These are phyloP conservation scores for Coemansia biformis DNA, from an alignment of 192 early-diverging fungal species.

Conservation along the genomic window DNA sequence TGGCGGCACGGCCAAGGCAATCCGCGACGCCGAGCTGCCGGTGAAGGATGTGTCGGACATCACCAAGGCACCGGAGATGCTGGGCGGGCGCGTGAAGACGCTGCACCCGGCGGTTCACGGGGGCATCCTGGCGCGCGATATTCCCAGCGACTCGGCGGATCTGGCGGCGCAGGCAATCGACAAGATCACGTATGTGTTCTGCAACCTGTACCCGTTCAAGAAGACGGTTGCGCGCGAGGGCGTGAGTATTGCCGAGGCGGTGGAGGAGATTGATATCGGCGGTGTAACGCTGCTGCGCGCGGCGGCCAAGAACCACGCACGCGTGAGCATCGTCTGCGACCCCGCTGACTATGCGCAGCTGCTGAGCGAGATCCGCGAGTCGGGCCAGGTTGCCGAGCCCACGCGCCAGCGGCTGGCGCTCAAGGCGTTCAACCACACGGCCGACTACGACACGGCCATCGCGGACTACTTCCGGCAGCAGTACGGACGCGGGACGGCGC, in stretches of 20 bases:
- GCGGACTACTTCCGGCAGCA: constrained; percentile 91
- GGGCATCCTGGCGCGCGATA: constrained; percentile 89
- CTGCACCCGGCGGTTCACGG: constrained; percentile 98
- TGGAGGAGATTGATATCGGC: constrained; percentile 98
- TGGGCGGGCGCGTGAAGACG: constrained; percentile 98
- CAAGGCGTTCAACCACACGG: constrained; percentile 94
- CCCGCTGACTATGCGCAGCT: constrained; percentile 84
- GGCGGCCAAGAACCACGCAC: constrained; percentile 97
- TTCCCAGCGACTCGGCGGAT: constrained; percentile 77
- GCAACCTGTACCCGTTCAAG: constrained; percentile 99
- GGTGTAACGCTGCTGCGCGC: constrained; percentile 97
- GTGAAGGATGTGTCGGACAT: constrained; percentile 96
- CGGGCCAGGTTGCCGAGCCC: constrained; percentile 59
- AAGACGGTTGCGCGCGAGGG: constrained; percentile 82
- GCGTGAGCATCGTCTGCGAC: constrained; percentile 89
- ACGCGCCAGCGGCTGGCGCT: constrained; percentile 79
- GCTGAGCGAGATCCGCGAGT: constrained; percentile 65
- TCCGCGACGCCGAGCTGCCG: constrained; percentile 82
- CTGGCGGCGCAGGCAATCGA: constrained; percentile 81
- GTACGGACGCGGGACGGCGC: constrained; percentile 71
- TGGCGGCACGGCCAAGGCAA: constrained; percentile 89
- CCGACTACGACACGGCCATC: constrained; percentile 94
- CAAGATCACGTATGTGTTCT: constrained; percentile 92
- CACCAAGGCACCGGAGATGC: constrained; percentile 97
- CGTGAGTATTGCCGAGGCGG: constrained; percentile 89